Percentiles rank a stretch among this genome's conserved stretches.
Evolutionary conservation across 78 protist species (phyloP).

Genomic region (Protostelium mycophagum): DNA sequence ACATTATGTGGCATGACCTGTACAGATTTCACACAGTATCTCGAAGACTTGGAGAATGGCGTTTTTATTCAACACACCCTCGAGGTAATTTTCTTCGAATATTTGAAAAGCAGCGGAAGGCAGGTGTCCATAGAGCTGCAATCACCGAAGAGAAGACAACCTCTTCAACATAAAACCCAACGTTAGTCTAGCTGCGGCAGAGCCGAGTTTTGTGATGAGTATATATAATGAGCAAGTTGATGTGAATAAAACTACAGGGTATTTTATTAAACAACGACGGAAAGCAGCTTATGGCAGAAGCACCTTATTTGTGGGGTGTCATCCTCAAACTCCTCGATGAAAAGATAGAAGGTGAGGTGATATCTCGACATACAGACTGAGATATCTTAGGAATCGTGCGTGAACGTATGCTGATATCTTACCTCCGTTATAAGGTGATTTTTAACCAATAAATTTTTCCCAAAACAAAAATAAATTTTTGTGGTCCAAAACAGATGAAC

Average conservation of each 20-base stretch:
- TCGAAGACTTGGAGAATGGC: constrained; percentile 82
- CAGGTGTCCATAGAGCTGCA: too few species aligned
- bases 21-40: constrained; percentile 14
- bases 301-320: constrained; percentile 87
- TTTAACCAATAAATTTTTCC: not conserved
- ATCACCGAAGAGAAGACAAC: too few species aligned
- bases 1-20: too few species aligned
- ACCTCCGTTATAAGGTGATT: constrained; percentile 82
- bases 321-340: constrained; percentile 91
- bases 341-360: constrained; percentile 83
- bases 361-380: not conserved
- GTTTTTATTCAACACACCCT: constrained; percentile 82
- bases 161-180: too few species aligned
- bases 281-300: constrained; percentile 92
- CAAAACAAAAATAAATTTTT: not conserved
- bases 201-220: too few species aligned
- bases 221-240: too few species aligned
- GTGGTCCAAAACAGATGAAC: not conserved
- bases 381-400: constrained; percentile 19
- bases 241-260: constrained; percentile 52
- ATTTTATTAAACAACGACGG: constrained; percentile 88
- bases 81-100: constrained; percentile 48
- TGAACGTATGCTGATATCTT: constrained; percentile 92
- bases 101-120: too few species aligned
- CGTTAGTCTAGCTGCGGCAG: too few species aligned